These are phyloP conservation scores for Ogataea parapolymorpha DNA, from an alignment of 805 yeast species.

Conservation along the genomic window DNA sequence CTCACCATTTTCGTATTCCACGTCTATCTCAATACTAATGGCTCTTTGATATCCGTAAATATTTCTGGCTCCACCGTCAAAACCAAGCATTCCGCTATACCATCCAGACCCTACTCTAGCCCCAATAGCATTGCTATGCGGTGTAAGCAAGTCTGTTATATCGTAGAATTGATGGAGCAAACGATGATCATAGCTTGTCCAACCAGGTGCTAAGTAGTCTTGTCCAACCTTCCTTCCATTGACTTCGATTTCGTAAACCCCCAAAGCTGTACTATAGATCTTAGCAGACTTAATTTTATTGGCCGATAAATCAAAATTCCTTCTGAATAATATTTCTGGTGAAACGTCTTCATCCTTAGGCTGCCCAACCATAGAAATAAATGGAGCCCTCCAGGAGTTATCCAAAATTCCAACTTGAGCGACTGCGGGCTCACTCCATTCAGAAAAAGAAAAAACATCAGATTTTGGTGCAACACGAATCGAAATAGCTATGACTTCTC, in stretches of 20 bases:
- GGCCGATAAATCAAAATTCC: background rate
- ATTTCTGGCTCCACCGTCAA: constrained; percentile 23
- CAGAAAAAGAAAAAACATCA: constrained; percentile 4
- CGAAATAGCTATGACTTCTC: constrained; percentile 8
- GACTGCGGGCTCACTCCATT: constrained; percentile 5
- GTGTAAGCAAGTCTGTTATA: constrained; percentile 13
- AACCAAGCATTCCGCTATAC: constrained; percentile 26
- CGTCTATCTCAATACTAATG: constrained; percentile 18
- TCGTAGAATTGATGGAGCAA: constrained; percentile 23
- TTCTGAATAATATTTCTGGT: constrained; percentile 14
- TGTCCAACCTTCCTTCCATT: constrained; percentile 22
- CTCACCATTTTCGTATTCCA: constrained; percentile 18
- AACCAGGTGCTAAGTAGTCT: constrained; percentile 26
- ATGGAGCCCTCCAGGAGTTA: constrained; percentile 9
- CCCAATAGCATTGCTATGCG: constrained; percentile 18
- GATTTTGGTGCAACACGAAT: constrained; percentile 10
- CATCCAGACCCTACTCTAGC: constrained; percentile 28
- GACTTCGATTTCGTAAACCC: constrained; percentile 24
- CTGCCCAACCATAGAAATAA: constrained; percentile 9
- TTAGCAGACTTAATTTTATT: constrained; percentile 7
- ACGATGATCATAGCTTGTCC: constrained; percentile 26
- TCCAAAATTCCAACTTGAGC: constrained; percentile 8
- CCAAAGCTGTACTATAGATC: constrained; percentile 24
- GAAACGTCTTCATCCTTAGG: constrained; percentile 2
- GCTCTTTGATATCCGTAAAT: constrained; percentile 23